Percentiles rank a stretch among this genome's conserved stretches.
Conservation (phyloP, 768 basidiomycete species). For the Porphyrellus cyaneotinctus region DNA sequence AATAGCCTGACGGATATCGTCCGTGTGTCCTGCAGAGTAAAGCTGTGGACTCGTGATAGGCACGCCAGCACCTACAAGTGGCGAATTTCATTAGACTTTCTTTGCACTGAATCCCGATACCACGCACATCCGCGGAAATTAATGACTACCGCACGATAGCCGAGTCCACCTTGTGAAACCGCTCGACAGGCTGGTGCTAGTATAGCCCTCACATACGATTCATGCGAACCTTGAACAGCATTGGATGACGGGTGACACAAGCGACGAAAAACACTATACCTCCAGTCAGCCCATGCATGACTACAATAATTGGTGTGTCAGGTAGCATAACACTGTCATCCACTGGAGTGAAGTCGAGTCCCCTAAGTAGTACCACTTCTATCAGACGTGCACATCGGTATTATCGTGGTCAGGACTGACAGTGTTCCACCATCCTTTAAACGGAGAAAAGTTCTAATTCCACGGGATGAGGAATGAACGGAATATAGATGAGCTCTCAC, state of each 20-base stretch:
- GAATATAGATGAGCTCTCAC: slow-evolving; percentile 8
- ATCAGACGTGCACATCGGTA: neutral
- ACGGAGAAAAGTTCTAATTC: slow-evolving; percentile 25
- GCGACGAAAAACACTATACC: slow-evolving; percentile 17
- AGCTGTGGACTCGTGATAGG: slow-evolving; percentile 79
- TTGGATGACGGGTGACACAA: slow-evolving; percentile 1
- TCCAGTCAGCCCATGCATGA: slow-evolving; percentile 32
- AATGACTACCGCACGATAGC: slow-evolving; percentile 85
- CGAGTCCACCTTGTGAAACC: slow-evolving; percentile 76
- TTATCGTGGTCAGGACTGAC: slow-evolving; percentile 18
- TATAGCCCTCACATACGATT: slow-evolving; percentile 83
- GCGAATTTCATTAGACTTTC: slow-evolving; percentile 13
- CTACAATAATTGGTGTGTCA: slow-evolving; percentile 31
- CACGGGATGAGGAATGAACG: slow-evolving; percentile 6
- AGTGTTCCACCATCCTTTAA: slow-evolving; percentile 32
- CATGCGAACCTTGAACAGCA: slow-evolving; percentile 65
- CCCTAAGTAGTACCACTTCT: slow-evolving; percentile 13
- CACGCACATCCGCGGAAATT: slow-evolving; percentile 89
- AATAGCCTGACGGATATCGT: slow-evolving; percentile 81
- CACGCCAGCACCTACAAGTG: slow-evolving; percentile 67
- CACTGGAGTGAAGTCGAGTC: slow-evolving; percentile 32
- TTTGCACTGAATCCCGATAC: slow-evolving; percentile 1
- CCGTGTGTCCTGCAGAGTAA: slow-evolving; percentile 86
- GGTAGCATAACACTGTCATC: slow-evolving; percentile 19
- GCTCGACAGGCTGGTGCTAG: slow-evolving; percentile 69